phyloP scores from a whole-genome alignment of 1,284 basidiomycete species.

The Microbotryum intermedium region DNA sequence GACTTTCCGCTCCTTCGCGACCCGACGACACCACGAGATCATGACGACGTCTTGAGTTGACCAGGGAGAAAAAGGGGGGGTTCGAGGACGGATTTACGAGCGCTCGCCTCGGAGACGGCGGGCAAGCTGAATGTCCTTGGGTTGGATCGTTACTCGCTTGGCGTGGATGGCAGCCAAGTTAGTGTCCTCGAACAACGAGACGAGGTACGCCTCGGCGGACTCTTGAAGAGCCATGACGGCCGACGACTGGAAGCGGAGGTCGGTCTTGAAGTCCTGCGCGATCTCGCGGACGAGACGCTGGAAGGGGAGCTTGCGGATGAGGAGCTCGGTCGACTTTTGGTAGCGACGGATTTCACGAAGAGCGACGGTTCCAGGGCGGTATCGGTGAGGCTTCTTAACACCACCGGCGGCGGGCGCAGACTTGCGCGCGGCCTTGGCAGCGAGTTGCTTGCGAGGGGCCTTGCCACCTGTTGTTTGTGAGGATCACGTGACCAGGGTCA shows the following conservation, averaged over 20 bases:
- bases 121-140: conserved; percentile 59
- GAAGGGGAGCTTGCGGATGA: conserved; percentile 45
- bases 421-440: conserved; percentile 47
- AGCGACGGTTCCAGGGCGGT: conserved; percentile 51
- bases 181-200: conserved; percentile 66
- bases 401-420: conserved; percentile 47
- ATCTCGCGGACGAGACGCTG: conserved; percentile 36
- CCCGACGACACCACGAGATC: too few relatives aligned
- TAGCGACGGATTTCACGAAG: conserved; percentile 51
- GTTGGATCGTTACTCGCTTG: conserved; percentile 55
- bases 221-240: conserved; percentile 41
- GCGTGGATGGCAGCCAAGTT: conserved; percentile 47
- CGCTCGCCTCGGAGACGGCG: conserved; percentile 64
- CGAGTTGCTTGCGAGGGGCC: conserved; percentile 49
- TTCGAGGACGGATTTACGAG: conserved; percentile 44
- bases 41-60: too few relatives aligned
- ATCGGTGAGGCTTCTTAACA: conserved; percentile 55
- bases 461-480: conserved; percentile 44
- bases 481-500: too few relatives aligned
- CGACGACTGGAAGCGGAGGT: conserved; percentile 37
- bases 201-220: conserved; percentile 68
- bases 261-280: conserved; percentile 38
- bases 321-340: conserved; percentile 48
- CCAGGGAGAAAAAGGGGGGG: too few relatives aligned
- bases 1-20: too few relatives aligned